Conservation (phyloP, 2,329 filamentous ascomycete species). For the Xylariaceae sp. region DNA sequence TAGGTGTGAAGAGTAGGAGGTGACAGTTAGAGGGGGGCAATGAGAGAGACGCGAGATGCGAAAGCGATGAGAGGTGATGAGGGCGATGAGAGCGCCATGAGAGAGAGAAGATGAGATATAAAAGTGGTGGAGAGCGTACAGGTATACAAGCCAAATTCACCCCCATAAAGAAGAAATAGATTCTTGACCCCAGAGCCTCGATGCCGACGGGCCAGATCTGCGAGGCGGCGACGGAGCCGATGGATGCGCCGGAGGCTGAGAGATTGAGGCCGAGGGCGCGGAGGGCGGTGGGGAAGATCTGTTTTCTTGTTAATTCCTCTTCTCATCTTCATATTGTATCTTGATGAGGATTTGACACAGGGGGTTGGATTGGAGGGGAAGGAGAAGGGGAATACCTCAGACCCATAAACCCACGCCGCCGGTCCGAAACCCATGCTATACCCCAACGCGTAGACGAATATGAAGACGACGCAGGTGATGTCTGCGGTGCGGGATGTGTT, state of each 20-base stretch:
- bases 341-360: no score
- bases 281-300: constrained; percentile 53
- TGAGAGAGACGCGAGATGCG: no score
- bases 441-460: constrained; percentile 54
- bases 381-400: constrained; percentile 41
- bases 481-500: constrained; percentile 46
- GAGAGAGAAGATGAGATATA: no score
- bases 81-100: no score
- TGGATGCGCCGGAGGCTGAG: constrained; percentile 48
- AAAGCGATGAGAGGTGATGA: no score
- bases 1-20: no score
- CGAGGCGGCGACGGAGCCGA: constrained; percentile 50
- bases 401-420: constrained; percentile 54
- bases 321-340: no score
- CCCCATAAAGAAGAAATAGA: constrained; percentile 55
- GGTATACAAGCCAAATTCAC: constrained; percentile 46
- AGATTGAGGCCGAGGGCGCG: constrained; percentile 53
- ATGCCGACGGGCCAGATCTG: constrained; percentile 54
- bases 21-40: no score
- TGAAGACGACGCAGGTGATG: constrained; percentile 48
- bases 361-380: no score
- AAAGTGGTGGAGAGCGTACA: constrained; percentile 24
- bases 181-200: constrained; percentile 43
- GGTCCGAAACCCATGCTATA: constrained; percentile 55
- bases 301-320: no score